A percentile compares a stretch with the other conserved stretches of the same genome.
Conservation (phyloP, 2,329 filamentous ascomycete species). For the Canariomyces notabilis region DNA sequence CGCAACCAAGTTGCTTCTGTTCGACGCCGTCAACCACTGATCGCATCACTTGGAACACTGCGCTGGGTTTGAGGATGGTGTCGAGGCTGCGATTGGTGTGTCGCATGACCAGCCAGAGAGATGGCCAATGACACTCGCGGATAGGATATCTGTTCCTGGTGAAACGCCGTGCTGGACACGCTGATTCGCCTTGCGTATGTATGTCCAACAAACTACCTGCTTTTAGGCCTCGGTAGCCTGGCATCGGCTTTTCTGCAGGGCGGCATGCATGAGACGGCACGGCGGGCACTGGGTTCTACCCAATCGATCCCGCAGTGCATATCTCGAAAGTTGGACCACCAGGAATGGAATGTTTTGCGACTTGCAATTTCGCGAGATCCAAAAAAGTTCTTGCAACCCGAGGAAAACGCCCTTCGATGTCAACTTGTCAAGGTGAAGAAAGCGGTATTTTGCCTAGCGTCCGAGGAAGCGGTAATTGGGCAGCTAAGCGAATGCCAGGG, state of each 20-base stretch:
- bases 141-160: constrained; percentile 16
- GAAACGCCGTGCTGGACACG: constrained; percentile 9
- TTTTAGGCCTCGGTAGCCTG: constrained; percentile 8
- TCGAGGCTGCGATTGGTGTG: not conserved
- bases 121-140: constrained; percentile 11
- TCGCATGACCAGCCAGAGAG: not conserved
- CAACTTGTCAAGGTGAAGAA: too few relatives aligned
- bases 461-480: constrained; percentile 7
- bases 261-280: not conserved
- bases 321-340: not conserved
- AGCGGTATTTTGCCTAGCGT: not conserved
- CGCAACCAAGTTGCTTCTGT: not conserved
- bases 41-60: not conserved
- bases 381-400: not conserved
- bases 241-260: constrained; percentile 1
- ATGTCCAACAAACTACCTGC: too few relatives aligned
- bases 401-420: not conserved
- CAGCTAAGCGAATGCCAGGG: constrained; percentile 2
- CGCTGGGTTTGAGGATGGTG: not conserved
- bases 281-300: too few relatives aligned
- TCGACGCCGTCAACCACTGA: constrained; percentile 2
- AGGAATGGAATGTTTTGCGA: not conserved
- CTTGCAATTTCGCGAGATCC: not conserved
- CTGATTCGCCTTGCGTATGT: constrained; percentile 9
- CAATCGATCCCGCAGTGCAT: not conserved